phyloP scores from a whole-genome alignment of 257 asterid genomes.

The Paulownia fortunei region DNA sequence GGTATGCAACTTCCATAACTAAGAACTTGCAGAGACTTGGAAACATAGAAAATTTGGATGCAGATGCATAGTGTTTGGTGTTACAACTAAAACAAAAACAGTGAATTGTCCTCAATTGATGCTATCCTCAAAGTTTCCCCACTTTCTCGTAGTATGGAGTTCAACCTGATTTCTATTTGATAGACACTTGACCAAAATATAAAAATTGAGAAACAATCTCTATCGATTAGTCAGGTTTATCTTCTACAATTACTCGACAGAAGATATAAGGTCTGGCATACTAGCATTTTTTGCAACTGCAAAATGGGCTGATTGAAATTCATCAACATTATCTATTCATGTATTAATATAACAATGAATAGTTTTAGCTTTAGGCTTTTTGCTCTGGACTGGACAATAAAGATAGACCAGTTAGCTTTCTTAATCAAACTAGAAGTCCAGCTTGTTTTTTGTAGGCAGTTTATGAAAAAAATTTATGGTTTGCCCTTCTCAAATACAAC shows the following conservation, averaged over 20 bases:
- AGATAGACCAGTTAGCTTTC: background rate
- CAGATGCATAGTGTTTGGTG: background rate
- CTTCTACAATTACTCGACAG: background rate
- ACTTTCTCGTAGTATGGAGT: background rate
- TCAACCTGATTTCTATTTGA: background rate
- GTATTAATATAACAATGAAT: background rate
- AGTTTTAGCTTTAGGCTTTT: background rate
- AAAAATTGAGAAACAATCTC: background rate
- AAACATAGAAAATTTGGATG: conserved; percentile 16
- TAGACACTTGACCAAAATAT: background rate
- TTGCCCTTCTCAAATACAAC: no score
- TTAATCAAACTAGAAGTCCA: background rate
- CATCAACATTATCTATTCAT: background rate
- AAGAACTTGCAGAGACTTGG: background rate
- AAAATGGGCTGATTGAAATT: background rate
- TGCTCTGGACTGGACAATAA: background rate
- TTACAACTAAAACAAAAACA: background rate
- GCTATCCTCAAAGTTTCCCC: background rate
- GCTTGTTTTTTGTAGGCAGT: background rate
- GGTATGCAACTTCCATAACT: background rate
- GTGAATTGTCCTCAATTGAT: background rate
- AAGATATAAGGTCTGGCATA: background rate
- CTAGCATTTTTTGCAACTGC: background rate
- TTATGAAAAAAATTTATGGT: background rate
- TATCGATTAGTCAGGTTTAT: background rate